Conservation (phyloP, 2,329 filamentous ascomycete species). For the Xylaria sp. region DNA sequence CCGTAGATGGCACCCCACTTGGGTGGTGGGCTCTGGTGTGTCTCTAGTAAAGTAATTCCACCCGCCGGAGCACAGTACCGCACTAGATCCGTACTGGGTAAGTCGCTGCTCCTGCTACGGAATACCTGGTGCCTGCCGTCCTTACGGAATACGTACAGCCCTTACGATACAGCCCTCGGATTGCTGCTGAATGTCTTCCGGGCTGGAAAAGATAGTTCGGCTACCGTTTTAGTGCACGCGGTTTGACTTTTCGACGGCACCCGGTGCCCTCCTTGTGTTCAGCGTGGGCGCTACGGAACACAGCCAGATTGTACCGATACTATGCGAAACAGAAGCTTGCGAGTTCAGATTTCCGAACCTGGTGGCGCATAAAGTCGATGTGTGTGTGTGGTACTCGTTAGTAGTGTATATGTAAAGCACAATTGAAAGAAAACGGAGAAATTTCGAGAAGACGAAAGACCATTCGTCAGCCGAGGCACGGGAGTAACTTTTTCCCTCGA, state of each 20-base stretch:
- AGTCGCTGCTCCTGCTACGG: too few relatives aligned
- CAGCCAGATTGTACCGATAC: not conserved
- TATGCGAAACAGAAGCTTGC: not conserved
- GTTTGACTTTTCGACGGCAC: not conserved
- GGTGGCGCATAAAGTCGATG: not conserved
- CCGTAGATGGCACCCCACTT: too few relatives aligned
- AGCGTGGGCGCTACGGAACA: not conserved
- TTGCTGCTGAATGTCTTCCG: not conserved
- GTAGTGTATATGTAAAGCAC: not conserved
- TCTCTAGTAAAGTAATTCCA: too few relatives aligned
- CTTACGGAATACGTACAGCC: not conserved
- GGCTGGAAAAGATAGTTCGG: not conserved
- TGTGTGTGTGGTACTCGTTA: not conserved
- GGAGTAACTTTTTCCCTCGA: not conserved
- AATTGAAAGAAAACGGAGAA: slow-evolving; percentile 2
- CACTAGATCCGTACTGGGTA: too few relatives aligned
- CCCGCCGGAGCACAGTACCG: too few relatives aligned
- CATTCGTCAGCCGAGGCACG: slow-evolving; percentile 8
- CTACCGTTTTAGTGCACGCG: not conserved
- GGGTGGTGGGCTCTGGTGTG: too few relatives aligned
- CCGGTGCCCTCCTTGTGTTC: not conserved
- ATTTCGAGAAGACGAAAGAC: slow-evolving; percentile 9
- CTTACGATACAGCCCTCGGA: not conserved
- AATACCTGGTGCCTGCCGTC: not conserved
- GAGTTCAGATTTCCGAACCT: not conserved